These are phyloP conservation scores for Termitomyces sp. DNA, from an alignment of 768 basidiomycete genomes.

Conservation along the genomic window DNA sequence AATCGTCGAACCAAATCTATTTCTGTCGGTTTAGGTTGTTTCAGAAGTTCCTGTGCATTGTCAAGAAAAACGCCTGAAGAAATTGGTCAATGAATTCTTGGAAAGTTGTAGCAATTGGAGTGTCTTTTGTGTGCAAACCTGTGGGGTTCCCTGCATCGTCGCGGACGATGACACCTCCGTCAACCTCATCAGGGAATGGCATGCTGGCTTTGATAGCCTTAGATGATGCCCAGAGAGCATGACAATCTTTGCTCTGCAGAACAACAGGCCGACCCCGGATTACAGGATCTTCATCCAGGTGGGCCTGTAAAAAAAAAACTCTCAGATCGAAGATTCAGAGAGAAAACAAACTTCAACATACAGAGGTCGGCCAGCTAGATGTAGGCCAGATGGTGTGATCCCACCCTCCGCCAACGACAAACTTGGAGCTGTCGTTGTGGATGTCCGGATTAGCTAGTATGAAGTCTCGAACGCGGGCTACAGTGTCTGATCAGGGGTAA, in stretches of 20 bases:
- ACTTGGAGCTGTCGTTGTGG: slow-evolving; percentile 52
- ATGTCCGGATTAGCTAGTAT: slow-evolving; percentile 59
- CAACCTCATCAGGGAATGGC: slow-evolving; percentile 65
- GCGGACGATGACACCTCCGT: slow-evolving; percentile 80
- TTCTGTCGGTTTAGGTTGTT: slow-evolving; percentile 62
- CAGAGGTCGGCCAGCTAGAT: slow-evolving; percentile 65
- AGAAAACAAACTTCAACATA: slow-evolving; percentile 31
- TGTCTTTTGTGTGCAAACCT: slow-evolving; percentile 40
- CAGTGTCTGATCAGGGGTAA: slow-evolving; percentile 46
- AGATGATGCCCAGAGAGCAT: slow-evolving; percentile 84
- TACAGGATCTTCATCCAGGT: slow-evolving; percentile 69
- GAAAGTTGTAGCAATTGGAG: slow-evolving; percentile 8
- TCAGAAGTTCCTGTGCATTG: slow-evolving; percentile 79
- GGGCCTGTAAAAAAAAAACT: slow-evolving; percentile 42
- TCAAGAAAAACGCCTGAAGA: slow-evolving; percentile 71
- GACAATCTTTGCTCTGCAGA: slow-evolving; percentile 84
- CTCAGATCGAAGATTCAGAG: background rate
- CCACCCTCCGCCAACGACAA: slow-evolving; percentile 86
- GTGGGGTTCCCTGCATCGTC: slow-evolving; percentile 67
- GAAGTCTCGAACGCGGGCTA: slow-evolving; percentile 58
- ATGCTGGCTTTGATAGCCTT: slow-evolving; percentile 55
- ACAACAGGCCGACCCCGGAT: slow-evolving; percentile 70
- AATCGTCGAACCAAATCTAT: slow-evolving; percentile 61
- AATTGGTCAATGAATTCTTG: background rate
- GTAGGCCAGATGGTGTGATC: slow-evolving; percentile 79